Evolutionary conservation across 371 early-diverging fungal species (phyloP), one percentile per base, ranked within the genome.

Genomic region (Rhizopus arrhizus): DNA sequence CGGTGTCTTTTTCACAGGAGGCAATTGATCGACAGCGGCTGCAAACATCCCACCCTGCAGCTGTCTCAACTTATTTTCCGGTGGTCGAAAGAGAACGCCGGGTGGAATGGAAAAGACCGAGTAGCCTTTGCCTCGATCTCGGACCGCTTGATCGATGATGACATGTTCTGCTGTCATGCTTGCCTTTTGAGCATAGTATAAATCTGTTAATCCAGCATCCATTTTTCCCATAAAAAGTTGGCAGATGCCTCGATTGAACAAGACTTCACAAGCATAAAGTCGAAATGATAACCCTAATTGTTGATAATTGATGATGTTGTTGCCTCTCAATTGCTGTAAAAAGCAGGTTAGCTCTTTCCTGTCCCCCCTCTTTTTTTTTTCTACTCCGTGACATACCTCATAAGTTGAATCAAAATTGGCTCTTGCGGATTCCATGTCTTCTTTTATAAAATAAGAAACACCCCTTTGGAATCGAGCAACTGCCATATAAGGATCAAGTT

Each of bases 381-480:
- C n/a, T 15, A n/a, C 12, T 15, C 33, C 31, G 15, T 55, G 41
- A 22, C 47, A 33, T 60, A 61, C 68, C 62, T 82, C 68, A 48
- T 89, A 80, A 10, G 91, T 84, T 52, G 80, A 79, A 68, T 91
- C 81, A 59, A 87, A 94, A 68, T 92, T 91, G 13, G 84, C 78
- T 43, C 89, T 72, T 57, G 91, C 91, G 16, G 81, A 81, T 6
- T 81, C 71, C 70, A 90, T 81, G 12, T 85, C 66, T n/a, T 64
- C 63, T 33, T 72, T 62, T 13, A 89, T 78, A 77, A 93, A 94
- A 51, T 87, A 83, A 16, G 91, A 86, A 3, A 92, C 90, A 41
- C 95, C 98, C 53, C 88, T 88, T 80, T 94, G 94, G 67, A 94
- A 95, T 73, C 91, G 93, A 13, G 95, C 96, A 34, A 94, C 89